Percentiles rank a stretch among this genome's conserved stretches.
Conservation (phyloP, 192 early-diverging fungal genomes). For the Mortierella hygrophila region DNA sequence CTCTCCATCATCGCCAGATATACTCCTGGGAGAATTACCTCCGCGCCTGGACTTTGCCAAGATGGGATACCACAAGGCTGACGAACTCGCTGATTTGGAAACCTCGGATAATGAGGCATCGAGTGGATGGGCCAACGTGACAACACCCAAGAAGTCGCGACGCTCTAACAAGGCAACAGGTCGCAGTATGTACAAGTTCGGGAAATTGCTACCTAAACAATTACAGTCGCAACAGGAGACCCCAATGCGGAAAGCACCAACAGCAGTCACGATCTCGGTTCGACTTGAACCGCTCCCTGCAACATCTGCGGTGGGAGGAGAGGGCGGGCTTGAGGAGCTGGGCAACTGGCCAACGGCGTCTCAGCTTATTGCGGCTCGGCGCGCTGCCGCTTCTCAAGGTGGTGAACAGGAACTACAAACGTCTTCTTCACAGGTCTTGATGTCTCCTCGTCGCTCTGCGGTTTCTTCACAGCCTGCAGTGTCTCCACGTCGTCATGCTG, state of each 20-base stretch:
- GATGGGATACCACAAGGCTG: constrained; percentile 17
- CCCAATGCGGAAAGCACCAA: neutral
- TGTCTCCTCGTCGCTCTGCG: neutral
- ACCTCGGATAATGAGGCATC: neutral
- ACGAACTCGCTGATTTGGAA: neutral
- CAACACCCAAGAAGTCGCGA: constrained; percentile 14
- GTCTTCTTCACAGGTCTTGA: neutral
- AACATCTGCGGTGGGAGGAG: neutral
- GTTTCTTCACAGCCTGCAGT: no score
- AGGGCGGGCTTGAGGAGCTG: neutral
- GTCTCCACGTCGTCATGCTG: neutral
- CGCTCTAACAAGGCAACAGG: neutral
- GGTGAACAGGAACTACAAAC: neutral
- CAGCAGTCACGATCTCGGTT: neutral
- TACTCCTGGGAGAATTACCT: constrained; percentile 12
- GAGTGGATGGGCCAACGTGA: neutral
- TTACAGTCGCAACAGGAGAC: neutral
- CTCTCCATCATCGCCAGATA: neutral
- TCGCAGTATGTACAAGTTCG: constrained; percentile 9
- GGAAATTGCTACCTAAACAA: neutral
- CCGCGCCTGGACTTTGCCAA: constrained; percentile 40
- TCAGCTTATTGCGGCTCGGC: neutral
- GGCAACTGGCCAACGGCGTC: neutral
- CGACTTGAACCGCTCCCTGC: neutral
- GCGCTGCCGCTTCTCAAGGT: neutral